Base-by-base conservation (phyloP, 2,329 filamentous ascomycete species). In the Plectosphaerella plurivora region DNA sequence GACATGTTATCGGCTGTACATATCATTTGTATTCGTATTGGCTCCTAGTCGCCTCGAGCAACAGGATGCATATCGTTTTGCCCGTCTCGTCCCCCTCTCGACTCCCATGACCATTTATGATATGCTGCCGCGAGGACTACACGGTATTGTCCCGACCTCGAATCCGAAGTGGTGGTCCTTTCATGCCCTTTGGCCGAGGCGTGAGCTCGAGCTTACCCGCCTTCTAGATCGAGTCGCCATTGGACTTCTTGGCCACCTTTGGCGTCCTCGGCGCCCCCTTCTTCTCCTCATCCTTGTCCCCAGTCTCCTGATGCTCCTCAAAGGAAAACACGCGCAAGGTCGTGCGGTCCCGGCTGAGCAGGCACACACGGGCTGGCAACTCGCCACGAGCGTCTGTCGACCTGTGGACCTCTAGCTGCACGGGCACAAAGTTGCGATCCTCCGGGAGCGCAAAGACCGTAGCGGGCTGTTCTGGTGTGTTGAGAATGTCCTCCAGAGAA, bases 341-440 rank as follows among this genome's bases (percentile, higher is more conserved):
- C 18, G 72, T 68, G 49, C 71, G 67, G 54, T 81, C 77, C 22
- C 66, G 69, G 15, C 74, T 74, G 9, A 84, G 62, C 9, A 84
- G 63, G 54, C 76, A 80, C 4, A 83, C 66, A 47, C 80, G 70
- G 3, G 71, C 67, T 1, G 79, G 75, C 11, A 81, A 63, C 24
- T 74, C 70, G 3, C 76, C 77, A 42, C 75, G 68, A 18, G 71
- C 60, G 7, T 68, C 66, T 41, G 69, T 75, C 35, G 65, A 68
- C 35, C 72, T 71, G 47, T 75, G 73, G 7, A 81, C 72, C 55
- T 82, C 75, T 76, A 84, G 81, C 50, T 72, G 70, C 3, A 73
- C 63, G 1, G 79, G 78, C 4, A 57, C 53, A 50, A 75, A 75
- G 15, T 54, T 59, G 1, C 64, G 51, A n/a, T 64, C 58, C 8